Base-by-base conservation (phyloP, 179 eudicot genomes). In the Silene noctiflora region DNA sequence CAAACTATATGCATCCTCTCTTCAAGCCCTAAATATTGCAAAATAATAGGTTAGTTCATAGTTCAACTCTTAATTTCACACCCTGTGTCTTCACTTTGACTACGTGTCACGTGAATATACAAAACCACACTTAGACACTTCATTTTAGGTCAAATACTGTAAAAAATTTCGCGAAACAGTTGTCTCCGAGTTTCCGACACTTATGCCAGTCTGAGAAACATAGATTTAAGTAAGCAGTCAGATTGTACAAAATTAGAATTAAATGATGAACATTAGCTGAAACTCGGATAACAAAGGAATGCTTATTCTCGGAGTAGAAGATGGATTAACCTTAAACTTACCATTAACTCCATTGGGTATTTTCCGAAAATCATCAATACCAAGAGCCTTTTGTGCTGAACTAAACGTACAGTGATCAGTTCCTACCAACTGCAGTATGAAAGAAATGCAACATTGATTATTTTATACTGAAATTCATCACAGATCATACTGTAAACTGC, bases 271-370 rank as follows among this genome's bases (percentile, higher is more conserved):
- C 6, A 20, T 7, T 39, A 39, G 11, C 4, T 39, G 46, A 1
- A 4, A 39, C 46, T 39, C 46, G 7, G 46, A 39, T 39, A 39
- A 39, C 46, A 39, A 22, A 39, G 20, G 9, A 60, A 20, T 35
- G 46, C 25, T 13, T 35, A 61, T 20, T 62, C 42, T 35, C n/a
- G 20, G 48, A 60, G 46, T 55, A 46, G 65, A 19, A 46, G 63
- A 67, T 35, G 29, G 7, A 39, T 71, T 29, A 25, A 35, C 11
- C 25, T 11, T 66, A 21, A 48, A 48, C 76, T 79, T 86, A 92
- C 99, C 99, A 64, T 95, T 95, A 72, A 95, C 97, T 51, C 99
- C 99, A 82, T 95, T 95, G 53, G 97, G 96, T 42, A 95, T 91
- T 84, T 88, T 93, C 44, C 99, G 89, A 75, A 95, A 95, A 83